Base-by-base conservation (phyloP, 1,284 basidiomycete genomes). In the Cerioporus squamosus region DNA sequence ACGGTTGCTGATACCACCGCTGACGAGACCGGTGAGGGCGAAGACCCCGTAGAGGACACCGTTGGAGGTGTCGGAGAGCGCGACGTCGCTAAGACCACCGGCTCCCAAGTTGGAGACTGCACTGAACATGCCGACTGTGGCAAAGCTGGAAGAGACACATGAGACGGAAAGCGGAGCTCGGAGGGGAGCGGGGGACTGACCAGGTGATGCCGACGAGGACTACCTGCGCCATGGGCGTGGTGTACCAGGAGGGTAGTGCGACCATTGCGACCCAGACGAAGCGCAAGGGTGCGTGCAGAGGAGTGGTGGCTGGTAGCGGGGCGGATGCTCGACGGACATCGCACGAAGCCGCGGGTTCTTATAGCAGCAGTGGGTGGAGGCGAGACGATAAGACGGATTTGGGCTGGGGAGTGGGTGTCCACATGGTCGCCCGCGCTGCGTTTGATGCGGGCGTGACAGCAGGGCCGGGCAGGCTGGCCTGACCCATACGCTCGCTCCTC, bases 101-200 rank as follows among this genome's bases (percentile, higher is more conserved):
- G 79, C 80, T 56, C 79, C 79, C 43, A 81, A 69, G 67, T 78
- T 78, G 51, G 72, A 71, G 43, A 81, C 70, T 18, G 82, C 81
- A 55, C 76, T 79, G 75, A 80, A 84, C 75, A 83, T 79, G 55
- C 83, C 82, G 29, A 77, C 74, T 14, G 78, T 77, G 18, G 74
- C 73, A 64, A 80, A 79, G 51, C 72, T 73, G 55, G 7, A 26
- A 22, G 44, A 3, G 6, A 9, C 5, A 18, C 18, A 26, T 48
- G 53, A 33, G 56, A 53, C 51, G 42, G 57, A 58, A 39, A 61
- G 40, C 8, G 10, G 49, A 45, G 43, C 12, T 29, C 38, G 38
- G 39, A 53, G 44, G 45, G 49, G 43, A 24, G 51, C 45, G 52
- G 36, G 67, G 29, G 42, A 67, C 74, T 65, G 69, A 80, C 66